A percentile compares a stretch with the other conserved stretches of the same genome.
Conservation (phyloP, 2,329 filamentous ascomycete genomes). For the Tolypocladium paradoxum region DNA sequence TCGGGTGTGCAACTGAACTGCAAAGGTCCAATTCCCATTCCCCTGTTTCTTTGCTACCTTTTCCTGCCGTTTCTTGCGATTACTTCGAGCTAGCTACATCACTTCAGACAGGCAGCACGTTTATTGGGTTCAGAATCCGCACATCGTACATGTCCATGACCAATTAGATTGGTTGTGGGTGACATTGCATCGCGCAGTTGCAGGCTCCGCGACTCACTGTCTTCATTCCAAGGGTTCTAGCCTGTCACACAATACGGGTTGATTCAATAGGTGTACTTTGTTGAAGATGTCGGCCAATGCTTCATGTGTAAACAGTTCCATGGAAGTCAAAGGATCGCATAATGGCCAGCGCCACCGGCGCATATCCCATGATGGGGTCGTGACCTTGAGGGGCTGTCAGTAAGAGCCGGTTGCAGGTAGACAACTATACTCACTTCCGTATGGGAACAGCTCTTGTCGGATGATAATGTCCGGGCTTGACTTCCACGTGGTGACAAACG, state of each 20-base stretch:
- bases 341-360: slow-evolving; percentile 52
- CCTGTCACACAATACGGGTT: too few species aligned
- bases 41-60: too few species aligned
- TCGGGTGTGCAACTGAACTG: too few species aligned
- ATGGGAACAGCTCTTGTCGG: slow-evolving; percentile 41
- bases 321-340: slow-evolving; percentile 50
- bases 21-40: too few species aligned
- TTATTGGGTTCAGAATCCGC: not conserved
- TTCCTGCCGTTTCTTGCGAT: too few species aligned
- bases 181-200: not conserved
- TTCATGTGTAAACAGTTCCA: slow-evolving; percentile 13
- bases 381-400: slow-evolving; percentile 39
- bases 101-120: too few species aligned
- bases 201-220: accelerated
- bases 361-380: slow-evolving; percentile 56
- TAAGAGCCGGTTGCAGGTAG: not conserved
- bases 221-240: not conserved
- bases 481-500: slow-evolving; percentile 36
- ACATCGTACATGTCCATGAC: not conserved
- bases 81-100: not conserved
- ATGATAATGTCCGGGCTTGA: slow-evolving; percentile 35
- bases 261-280: not conserved
- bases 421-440: slow-evolving; percentile 36
- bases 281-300: not conserved
- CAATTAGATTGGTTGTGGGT: not conserved